These are phyloP conservation scores for Spongospora subterranea DNA, from an alignment of 208 protist species.

Conservation along the genomic window DNA sequence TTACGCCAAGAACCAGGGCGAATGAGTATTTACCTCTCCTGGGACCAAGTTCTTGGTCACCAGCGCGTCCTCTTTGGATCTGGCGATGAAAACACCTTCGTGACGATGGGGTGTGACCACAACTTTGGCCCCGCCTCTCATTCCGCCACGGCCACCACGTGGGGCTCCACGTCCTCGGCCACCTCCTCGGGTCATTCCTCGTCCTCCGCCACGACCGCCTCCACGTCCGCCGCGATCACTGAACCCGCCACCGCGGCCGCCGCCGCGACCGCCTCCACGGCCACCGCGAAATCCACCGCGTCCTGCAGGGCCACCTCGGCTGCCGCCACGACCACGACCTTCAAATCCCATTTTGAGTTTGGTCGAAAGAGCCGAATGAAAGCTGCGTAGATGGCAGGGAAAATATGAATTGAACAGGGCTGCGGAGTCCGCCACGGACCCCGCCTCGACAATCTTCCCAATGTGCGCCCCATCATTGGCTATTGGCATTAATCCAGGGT, in stretches of 20 bases:
- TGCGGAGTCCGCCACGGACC: background rate
- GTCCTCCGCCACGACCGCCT: slow-evolving; percentile 66
- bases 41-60: slow-evolving; percentile 97
- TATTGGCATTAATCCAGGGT: no score
- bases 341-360: background rate
- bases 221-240: slow-evolving; percentile 68
- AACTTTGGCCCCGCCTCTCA: slow-evolving; percentile 87
- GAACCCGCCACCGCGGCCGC: slow-evolving; percentile 68
- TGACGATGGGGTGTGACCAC: slow-evolving; percentile 96
- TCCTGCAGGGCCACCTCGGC: slow-evolving; percentile 70
- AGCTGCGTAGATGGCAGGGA: background rate
- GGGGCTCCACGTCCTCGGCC: slow-evolving; percentile 70
- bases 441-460: no score
- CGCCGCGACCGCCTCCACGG: slow-evolving; percentile 63
- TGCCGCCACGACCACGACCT: slow-evolving; percentile 60
- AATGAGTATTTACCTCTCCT: slow-evolving; percentile 76
- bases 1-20: background rate
- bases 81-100: slow-evolving; percentile 96
- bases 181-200: slow-evolving; percentile 64
- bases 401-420: background rate
- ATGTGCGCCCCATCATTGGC: no score
- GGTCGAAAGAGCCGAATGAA: background rate
- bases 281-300: slow-evolving; percentile 69
- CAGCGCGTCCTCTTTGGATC: slow-evolving; percentile 96
- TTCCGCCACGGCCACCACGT: slow-evolving; percentile 73